Evolutionary conservation across 768 basidiomycete genomes (phyloP).

Genomic region (Mycena floridula): DNA sequence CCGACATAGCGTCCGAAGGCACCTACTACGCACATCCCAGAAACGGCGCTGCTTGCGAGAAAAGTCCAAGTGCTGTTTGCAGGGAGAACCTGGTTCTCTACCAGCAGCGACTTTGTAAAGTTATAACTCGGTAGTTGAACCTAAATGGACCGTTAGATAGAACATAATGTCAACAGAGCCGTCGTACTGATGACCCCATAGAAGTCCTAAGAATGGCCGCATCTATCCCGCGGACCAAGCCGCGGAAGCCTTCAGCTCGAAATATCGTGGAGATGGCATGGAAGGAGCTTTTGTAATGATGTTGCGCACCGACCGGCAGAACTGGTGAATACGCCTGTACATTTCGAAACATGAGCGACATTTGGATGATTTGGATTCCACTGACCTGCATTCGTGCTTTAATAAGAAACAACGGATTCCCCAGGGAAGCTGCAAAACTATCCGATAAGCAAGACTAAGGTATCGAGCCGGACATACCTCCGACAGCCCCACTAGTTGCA

Average conservation of each 20-base stretch:
- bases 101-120: slow-evolving; percentile 80
- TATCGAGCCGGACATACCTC: slow-evolving; percentile 46
- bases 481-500: slow-evolving; percentile 84
- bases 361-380: background rate
- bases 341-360: background rate
- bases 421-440: slow-evolving; percentile 50
- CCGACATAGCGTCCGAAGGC: background rate
- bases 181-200: slow-evolving; percentile 80
- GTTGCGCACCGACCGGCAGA: slow-evolving; percentile 92
- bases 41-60: slow-evolving; percentile 81
- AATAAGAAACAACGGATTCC: slow-evolving; percentile 90
- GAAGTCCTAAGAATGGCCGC: slow-evolving; percentile 91
- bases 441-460: slow-evolving; percentile 2
- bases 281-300: slow-evolving; percentile 80
- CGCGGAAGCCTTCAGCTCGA: slow-evolving; percentile 67
- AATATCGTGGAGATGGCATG: slow-evolving; percentile 80
- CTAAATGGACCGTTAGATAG: slow-evolving; percentile 24
- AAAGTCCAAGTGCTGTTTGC: slow-evolving; percentile 84
- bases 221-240: slow-evolving; percentile 86
- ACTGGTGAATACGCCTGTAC: slow-evolving; percentile 82
- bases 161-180: background rate
- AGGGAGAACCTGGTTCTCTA: slow-evolving; percentile 58
- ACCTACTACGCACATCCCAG: slow-evolving; percentile 88
- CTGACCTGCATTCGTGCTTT: slow-evolving; percentile 95
- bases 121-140: slow-evolving; percentile 97